Base-by-base conservation (phyloP, 2,329 filamentous ascomycete genomes). In the Penicillium freii region DNA sequence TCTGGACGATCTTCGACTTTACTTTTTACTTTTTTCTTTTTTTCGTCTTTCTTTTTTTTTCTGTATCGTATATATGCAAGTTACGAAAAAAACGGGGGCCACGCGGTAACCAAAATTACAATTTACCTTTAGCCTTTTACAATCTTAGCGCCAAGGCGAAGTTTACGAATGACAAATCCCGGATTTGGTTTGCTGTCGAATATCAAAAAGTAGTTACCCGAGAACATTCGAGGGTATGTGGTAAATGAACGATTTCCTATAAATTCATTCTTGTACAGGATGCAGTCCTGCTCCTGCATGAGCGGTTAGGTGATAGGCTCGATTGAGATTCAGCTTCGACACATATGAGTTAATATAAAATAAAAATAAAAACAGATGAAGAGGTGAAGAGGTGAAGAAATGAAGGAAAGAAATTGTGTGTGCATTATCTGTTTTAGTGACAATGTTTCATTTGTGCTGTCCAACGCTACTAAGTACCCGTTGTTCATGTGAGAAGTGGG, bases 281-380 rank as follows among this genome's bases (percentile, higher is more conserved):
- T 62, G 58, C 62, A 64, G 59, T 57, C 54, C 55, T 60, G 63
- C 46, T 54, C 59, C 51, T 60, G 52, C 60, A 63, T 59, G 45
- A 60, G 58, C 34, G 36, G 42, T 45, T 64, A 57, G 40, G 42
- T 62, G 58, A 64, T 63, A 65, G 56, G 60, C 43, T 40, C 55
- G 60, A 58, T 58, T 47, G 54, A 62, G 58, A 46, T 52, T 56
- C 51, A 59, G 49, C 42, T 57, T 62, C 31, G 56, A 62, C 53
- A 39, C 56, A 61, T 62, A 56, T 57, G 60, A 67, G 48, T 49
- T 48, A 60, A 60, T 56, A 17, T 25, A 46, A 54, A 59, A 51
- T 61, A 55, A 53, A 33, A 13, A 33, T 33, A 58, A 9, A 9
- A 31, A 45, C 6, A 23, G 5, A 15, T 9, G 13, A 15, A 62